Evolutionary conservation across 2,329 filamentous ascomycete genomes (phyloP).

Genomic region (Penicillium polonicum): DNA sequence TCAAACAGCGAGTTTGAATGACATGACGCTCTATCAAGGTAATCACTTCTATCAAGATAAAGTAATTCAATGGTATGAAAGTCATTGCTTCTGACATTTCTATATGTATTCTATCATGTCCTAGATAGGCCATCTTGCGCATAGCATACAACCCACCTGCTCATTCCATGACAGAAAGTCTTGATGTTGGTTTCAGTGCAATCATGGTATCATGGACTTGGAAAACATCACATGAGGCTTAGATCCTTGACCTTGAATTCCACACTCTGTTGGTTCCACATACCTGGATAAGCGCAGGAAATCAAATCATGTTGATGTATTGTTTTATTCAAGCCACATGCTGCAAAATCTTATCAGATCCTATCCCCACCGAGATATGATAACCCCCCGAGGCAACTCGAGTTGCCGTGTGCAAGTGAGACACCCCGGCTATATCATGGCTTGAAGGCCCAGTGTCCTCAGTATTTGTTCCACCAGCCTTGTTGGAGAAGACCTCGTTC

Average conservation of each 20-base stretch:
- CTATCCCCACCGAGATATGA: neutral
- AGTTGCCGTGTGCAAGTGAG: neutral
- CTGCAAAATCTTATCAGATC: neutral
- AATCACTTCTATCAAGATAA: too few species aligned
- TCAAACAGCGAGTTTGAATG: too few species aligned
- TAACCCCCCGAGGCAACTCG: neutral
- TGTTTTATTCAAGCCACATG: neutral
- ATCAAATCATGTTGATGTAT: neutral
- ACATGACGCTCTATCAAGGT: too few species aligned
- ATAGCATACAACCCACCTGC: too few species aligned
- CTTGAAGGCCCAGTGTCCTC: neutral
- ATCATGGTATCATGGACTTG: neutral
- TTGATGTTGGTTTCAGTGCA: neutral
- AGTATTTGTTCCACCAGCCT: neutral
- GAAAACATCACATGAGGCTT: neutral
- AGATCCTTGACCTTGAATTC: neutral
- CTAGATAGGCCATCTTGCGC: neutral
- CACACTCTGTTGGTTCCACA: too few species aligned
- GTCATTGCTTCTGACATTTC: too few species aligned
- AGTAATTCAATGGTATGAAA: too few species aligned
- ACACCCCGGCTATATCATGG: neutral
- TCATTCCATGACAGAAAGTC: neutral
- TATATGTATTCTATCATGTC: neutral
- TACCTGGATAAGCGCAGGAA: neutral
- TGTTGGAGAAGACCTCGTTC: neutral